phyloP scores from a whole-genome alignment of 2,329 filamentous ascomycete species.

The Trichoderma endophyticum region DNA sequence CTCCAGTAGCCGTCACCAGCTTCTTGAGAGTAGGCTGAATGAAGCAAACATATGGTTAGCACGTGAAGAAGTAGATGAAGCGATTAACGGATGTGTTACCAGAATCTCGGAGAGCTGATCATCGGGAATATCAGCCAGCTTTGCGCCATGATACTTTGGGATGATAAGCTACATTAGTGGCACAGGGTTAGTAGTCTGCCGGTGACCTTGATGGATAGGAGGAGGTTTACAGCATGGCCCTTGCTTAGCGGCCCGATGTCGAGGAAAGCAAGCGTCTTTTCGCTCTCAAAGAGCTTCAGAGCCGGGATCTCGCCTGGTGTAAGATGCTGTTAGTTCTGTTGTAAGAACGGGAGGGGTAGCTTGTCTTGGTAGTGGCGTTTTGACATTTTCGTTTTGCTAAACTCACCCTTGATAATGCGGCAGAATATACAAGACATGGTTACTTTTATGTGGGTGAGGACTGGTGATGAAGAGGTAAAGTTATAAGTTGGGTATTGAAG shows the following conservation, averaged over 20 bases:
- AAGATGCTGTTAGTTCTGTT: background rate
- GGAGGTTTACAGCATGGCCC: constrained; percentile 73
- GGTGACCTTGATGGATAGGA: background rate
- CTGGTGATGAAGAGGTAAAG: background rate
- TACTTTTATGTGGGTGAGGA: background rate
- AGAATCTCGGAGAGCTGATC: constrained; percentile 80
- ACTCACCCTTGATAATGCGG: constrained; percentile 87
- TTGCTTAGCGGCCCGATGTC: constrained; percentile 88
- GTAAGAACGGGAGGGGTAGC: background rate
- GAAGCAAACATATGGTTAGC: background rate
- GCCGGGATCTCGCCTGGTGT: constrained; percentile 83
- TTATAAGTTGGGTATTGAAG: background rate
- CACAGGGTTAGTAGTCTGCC: background rate
- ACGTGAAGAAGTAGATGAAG: background rate
- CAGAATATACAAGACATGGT: constrained; percentile 77
- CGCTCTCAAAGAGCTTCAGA: constrained; percentile 93
- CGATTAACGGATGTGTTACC: constrained; percentile 43
- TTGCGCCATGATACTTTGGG: constrained; percentile 89
- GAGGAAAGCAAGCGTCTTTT: constrained; percentile 91
- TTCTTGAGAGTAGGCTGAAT: constrained; percentile 64
- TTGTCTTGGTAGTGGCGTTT: background rate
- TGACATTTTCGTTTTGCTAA: background rate
- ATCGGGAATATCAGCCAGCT: constrained; percentile 89
- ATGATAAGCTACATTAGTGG: constrained; percentile 71
- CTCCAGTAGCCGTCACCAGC: constrained; percentile 72